phyloP scores from a whole-genome alignment of 2,329 filamentous ascomycete species.

The Hysterium pulicare region DNA sequence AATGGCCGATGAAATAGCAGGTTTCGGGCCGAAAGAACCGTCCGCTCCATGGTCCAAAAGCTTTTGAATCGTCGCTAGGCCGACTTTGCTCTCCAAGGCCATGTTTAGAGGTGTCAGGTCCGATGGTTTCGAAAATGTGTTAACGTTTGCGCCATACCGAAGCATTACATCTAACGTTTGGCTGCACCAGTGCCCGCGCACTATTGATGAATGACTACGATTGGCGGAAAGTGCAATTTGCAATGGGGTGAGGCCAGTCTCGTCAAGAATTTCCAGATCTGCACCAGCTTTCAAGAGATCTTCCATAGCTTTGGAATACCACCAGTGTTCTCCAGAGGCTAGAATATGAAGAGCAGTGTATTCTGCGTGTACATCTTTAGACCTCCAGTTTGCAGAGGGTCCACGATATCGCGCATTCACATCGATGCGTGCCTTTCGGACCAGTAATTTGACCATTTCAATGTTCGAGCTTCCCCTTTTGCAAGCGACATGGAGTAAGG shows the following conservation, averaged over 20 bases:
- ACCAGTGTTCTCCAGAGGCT: background rate
- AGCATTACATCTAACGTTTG: background rate
- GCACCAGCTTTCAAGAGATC: background rate
- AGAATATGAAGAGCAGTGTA: background rate
- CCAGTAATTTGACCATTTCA: constrained; percentile 1
- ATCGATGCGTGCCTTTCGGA: background rate
- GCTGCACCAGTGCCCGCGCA: background rate
- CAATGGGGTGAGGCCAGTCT: background rate
- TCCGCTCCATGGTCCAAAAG: background rate
- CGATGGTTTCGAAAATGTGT: background rate
- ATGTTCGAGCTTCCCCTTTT: background rate
- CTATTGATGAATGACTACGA: background rate
- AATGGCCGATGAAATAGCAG: background rate
- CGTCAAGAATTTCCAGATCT: background rate
- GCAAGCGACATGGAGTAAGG: background rate
- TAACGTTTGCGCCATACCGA: background rate
- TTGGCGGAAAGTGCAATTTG: background rate
- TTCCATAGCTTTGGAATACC: background rate
- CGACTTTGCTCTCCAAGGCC: background rate
- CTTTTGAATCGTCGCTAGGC: background rate
- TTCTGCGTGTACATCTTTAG: background rate
- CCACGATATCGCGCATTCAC: background rate
- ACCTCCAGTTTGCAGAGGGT: background rate
- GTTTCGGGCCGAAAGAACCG: background rate
- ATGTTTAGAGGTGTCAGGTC: background rate